Base-by-base conservation (phyloP, 768 basidiomycete species). In the Naematelia aurantialba region DNA sequence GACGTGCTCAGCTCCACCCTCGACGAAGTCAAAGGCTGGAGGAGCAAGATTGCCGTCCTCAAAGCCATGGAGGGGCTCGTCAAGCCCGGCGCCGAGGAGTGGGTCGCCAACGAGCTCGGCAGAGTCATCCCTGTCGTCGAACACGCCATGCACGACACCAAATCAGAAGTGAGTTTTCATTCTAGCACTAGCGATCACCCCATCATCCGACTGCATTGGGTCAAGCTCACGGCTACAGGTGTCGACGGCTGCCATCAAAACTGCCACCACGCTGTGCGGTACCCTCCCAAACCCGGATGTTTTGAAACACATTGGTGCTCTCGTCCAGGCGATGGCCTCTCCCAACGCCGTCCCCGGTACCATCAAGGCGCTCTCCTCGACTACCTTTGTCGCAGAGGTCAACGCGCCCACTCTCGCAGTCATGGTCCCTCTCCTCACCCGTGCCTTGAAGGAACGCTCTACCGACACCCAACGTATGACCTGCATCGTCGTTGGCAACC, bases 331-430 rank as follows among this genome's bases (percentile, higher is more conserved):
- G 52, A 98, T 98, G 93, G 84, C 87, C 48, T 85, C 90, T 70
- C 89, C 94, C 2, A 85, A 73, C 30, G 82, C 89, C 26, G 92
- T 96, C 14, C 85, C 92, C 3, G 85, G 86, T 27, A 94, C 91
- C 68, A 91, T 97, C 83, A 98, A 98, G 80, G 85, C 90, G 19
- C 82, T 98, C 11, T 94, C 93, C 3, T 89, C 85, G 62, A 91
- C 91, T 17, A 97, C 94, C 14, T 98, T 97, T 66, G 94, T 98
- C 59, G 89, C 93, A 53, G 94, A 98, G 79, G 91, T 98, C 67
- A 96, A 88, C 22, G 86, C 91, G 0, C 93, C 94, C n/a, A 91
- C 93, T 11, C 83, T 98, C 27, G 94, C 94, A 14, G 91, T 98
- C 64, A 85, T 98, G 56, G 91, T 93, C 5, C 94, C 94, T 5